Base-by-base conservation (phyloP, 225 moss, liverwort and hornwort genomes). In the Neckera pumila region DNA sequence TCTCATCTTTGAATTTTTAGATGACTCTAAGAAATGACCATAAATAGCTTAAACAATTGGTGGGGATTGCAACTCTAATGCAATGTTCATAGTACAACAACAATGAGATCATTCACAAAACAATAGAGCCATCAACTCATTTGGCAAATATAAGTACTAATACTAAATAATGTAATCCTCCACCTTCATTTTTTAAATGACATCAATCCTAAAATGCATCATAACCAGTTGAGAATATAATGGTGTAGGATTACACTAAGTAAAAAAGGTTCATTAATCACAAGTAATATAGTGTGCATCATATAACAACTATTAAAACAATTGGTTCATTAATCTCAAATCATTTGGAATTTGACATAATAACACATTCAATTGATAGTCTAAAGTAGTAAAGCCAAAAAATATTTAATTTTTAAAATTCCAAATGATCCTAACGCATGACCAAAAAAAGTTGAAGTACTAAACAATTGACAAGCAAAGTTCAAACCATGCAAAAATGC, bases 11-110 rank as follows among this genome's bases (percentile, higher is more conserved):
- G 7, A 36, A 43, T 59, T 71, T 25, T 21, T 72, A 28, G 1
- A 84, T 16, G 14, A 21, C 34, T 45, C 4, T 15, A 74, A 58
- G 5, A 58, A 40, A 74, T 33, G 60, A 74, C 3, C 5, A 71
- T 19, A 36, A 69, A 20, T 54, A 28, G 10, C 9, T 54, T 58
- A 21, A 83, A 40, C 0, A 31, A 56, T n/a, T 84, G 13, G 42
- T 0, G 2, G 3, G 7, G 18, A 59, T 19, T 17, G 36, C 8
- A 79, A 57, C 1, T 45, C 45, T n/a, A 54, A 53, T 0, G 0
- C 4, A 26, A 56, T 38, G 4, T 17, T 17, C 11, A 26, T 5
- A 56, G 6, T 56, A 11, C 2, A 72, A 43, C 43, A 45, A 45
- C 4, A 54, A 56, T 2, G 25, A 79, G 17, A 79, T 57, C 38